Base-by-base conservation (phyloP, 352 stramenopile genomes). In the Pythium aquatile region DNA sequence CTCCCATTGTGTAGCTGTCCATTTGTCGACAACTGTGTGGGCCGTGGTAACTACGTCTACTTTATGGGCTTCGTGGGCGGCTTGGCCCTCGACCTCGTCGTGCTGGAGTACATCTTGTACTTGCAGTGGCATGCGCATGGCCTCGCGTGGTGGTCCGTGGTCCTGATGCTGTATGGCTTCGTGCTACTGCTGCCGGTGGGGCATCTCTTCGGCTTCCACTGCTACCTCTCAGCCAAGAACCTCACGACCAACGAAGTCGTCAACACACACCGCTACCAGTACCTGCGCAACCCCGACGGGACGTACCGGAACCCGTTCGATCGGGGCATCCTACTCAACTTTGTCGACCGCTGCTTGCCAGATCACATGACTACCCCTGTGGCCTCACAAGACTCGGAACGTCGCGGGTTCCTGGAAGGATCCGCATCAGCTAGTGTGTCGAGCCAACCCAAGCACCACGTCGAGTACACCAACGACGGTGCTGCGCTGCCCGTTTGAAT, bases 21-120 rank as follows among this genome's bases (percentile, higher is more conserved):
- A 17, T 99, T 98, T 79, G 89, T 99, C 10, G 98, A 99, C 81
- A 99, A 99, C 76, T 99, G 97, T 65, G 91, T 99, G 2, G 97
- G 97, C 28, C 94, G 97, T 49, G 86, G 93, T 68, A 99, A 99
- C 77, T 97, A 99, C 76, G 97, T 98, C 62, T 71, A 70, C 44
- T 96, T 96, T 48, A 65, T 93, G 42, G 67, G 76, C 6, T 96
- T 92, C 54, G 70, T 90, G 5, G 65, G 39, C 24, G 66, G 72
- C 42, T 67, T 93, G 53, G 42, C 68, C 5, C 3, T 90, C 16
- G 71, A 91, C 42, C 28, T 90, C 14, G 17, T 79, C 32, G 55
- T 74, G 26, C 69, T 90, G 35, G 79, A 88, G 58, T 90, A 87
- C 57, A 57, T 90, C 30, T 57, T 91, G 24, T 88, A 79, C 44